These are phyloP conservation scores for Piper betle DNA, from an alignment of 164 flowering plant genomes.

Conservation along the genomic window DNA sequence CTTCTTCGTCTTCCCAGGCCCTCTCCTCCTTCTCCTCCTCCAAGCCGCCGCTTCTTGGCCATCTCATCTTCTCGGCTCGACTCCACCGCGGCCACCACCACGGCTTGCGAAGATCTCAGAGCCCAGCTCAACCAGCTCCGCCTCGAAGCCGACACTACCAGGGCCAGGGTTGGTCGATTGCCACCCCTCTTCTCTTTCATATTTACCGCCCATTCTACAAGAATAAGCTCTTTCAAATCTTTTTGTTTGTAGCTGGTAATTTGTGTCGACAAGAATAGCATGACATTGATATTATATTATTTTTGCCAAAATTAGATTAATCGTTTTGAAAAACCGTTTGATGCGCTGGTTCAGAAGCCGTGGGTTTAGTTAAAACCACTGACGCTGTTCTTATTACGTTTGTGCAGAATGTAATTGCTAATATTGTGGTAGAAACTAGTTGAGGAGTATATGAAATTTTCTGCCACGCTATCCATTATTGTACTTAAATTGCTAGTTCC, in stretches of 20 bases:
- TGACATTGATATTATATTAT: neutral
- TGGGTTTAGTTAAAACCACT: too few relatives aligned
- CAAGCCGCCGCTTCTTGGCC: too few relatives aligned
- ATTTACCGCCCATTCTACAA: neutral
- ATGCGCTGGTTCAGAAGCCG: too few relatives aligned
- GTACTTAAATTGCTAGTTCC: too few relatives aligned
- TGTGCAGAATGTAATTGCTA: too few relatives aligned
- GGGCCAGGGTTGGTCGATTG: neutral
- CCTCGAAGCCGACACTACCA: neutral
- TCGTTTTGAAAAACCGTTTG: neutral
- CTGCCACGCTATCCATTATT: too few relatives aligned
- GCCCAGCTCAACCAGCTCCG: neutral
- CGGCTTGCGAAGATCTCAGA: neutral
- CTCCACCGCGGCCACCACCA: neutral
- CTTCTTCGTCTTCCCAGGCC: too few relatives aligned
- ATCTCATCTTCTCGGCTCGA: neutral
- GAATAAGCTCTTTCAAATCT: neutral
- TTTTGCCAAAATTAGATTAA: neutral
- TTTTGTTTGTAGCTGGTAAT: neutral
- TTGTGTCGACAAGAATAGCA: neutral
- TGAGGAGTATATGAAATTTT: too few relatives aligned
- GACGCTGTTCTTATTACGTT: too few relatives aligned
- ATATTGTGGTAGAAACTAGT: too few relatives aligned
- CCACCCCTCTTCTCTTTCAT: constrained; percentile 16
- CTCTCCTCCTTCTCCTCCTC: too few relatives aligned